Evolutionary conservation across 208 protist species (phyloP).

Genomic region (Wallacemonas sp.): DNA sequence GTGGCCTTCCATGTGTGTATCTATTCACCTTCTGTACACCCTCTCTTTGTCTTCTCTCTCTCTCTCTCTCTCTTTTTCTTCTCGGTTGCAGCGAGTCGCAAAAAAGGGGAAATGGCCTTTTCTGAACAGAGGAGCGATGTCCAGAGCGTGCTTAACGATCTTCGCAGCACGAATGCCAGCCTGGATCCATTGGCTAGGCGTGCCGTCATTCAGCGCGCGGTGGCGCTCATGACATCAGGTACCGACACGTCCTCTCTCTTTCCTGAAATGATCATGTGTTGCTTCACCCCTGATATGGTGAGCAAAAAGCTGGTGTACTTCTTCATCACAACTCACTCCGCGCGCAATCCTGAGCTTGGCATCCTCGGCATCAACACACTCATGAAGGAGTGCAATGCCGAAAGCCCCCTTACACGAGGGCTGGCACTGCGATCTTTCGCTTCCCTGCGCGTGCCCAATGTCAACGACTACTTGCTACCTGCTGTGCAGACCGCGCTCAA

Average conservation of each 20-base stretch:
- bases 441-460: conserved; percentile 68
- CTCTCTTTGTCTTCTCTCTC: conserved; percentile 1
- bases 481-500: conserved; percentile 63
- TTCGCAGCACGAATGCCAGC: conserved; percentile 40
- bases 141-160: conserved; percentile 28
- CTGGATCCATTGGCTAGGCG: conserved; percentile 49
- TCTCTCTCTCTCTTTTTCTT: neutral
- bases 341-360: conserved; percentile 88
- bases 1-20: too few species aligned
- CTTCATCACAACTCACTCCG: conserved; percentile 93
- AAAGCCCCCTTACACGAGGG: conserved; percentile 94
- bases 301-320: conserved; percentile 98
- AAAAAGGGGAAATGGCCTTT: neutral
- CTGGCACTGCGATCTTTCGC: conserved; percentile 94
- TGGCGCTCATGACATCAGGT: conserved; percentile 96
- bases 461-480: conserved; percentile 82
- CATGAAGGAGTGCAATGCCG: conserved; percentile 91
- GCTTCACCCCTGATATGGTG: conserved; percentile 92
- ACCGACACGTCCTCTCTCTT: conserved; percentile 95
- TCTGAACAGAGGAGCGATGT: conserved; percentile 33
- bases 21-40: too few species aligned
- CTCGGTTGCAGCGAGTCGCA: neutral
- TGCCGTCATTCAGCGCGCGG: conserved; percentile 86
- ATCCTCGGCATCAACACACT: conserved; percentile 96
- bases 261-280: conserved; percentile 89